Evolutionary conservation across 805 yeast species (phyloP).

Genomic region (Ogataea zsoltii): DNA sequence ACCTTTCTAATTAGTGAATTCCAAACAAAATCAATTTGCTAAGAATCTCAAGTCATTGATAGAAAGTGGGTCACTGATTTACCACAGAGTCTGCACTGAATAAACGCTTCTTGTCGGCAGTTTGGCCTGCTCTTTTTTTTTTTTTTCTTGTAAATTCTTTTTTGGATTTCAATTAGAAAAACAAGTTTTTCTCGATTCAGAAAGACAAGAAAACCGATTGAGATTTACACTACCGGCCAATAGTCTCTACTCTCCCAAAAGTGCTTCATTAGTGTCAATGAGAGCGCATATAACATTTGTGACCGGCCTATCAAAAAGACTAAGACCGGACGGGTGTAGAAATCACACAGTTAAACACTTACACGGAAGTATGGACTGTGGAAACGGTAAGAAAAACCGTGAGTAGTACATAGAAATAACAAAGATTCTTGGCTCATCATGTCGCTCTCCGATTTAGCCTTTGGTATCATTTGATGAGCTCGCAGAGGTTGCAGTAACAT

Average conservation of each 20-base stretch:
- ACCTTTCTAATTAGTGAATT: too few relatives aligned
- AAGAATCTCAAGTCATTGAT: neutral
- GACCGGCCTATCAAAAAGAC: too few relatives aligned
- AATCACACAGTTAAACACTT: neutral
- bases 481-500: constrained; percentile 13
- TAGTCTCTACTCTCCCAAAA: too few relatives aligned
- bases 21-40: too few relatives aligned
- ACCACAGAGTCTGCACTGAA: neutral
- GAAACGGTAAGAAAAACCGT: neutral
- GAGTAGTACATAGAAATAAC: neutral
- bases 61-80: neutral
- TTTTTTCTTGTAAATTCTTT: neutral
- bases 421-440: neutral
- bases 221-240: neutral
- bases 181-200: too few relatives aligned
- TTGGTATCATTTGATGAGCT: neutral
- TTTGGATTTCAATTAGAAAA: too few relatives aligned
- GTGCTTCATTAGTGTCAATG: too few relatives aligned
- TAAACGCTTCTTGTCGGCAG: neutral
- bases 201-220: neutral
- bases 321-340: too few relatives aligned
- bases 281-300: too few relatives aligned
- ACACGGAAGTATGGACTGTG: constrained; percentile 3
- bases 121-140: neutral
- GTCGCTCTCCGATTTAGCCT: neutral